These are phyloP conservation scores for Marchantia paleacea DNA, from an alignment of 225 moss, liverwort and hornwort species.

Conservation along the genomic window DNA sequence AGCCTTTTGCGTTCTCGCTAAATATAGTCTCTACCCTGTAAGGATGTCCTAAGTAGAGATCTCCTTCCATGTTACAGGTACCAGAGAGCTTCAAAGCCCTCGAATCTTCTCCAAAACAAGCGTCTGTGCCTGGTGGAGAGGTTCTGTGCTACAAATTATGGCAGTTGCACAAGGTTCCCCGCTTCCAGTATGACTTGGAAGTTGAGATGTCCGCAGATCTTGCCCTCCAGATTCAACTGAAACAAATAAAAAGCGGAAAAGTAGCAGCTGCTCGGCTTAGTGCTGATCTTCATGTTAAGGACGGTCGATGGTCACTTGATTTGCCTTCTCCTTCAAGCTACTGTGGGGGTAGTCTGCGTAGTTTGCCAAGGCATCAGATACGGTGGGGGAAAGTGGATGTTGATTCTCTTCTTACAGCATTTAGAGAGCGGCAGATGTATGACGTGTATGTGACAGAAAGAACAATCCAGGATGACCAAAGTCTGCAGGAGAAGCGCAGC, in stretches of 20 bases:
- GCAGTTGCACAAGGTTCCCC: conserved; percentile 46
- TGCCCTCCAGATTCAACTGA: conserved; percentile 74
- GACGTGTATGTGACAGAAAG: conserved; percentile 47
- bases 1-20: no score
- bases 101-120: conserved; percentile 15
- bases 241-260: conserved; percentile 60
- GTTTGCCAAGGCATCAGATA: conserved; percentile 42
- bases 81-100: conserved; percentile 44
- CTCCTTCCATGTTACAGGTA: conserved; percentile 44
- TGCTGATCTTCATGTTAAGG: conserved; percentile 65
- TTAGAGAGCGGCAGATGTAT: conserved; percentile 69
- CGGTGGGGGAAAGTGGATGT: conserved; percentile 79
- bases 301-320: conserved; percentile 67
- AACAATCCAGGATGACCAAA: conserved; percentile 11
- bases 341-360: conserved; percentile 21
- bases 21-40: no score
- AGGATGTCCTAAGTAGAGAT: no score
- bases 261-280: conserved; percentile 68
- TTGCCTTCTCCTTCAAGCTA: conserved; percentile 39
- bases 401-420: conserved; percentile 63
- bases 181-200: conserved; percentile 49
- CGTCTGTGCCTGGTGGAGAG: conserved; percentile 25
- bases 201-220: conserved; percentile 84
- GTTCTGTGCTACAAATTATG: conserved; percentile 40
- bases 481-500: conserved; percentile 14